Evolutionary conservation across 2,329 filamentous ascomycete genomes (phyloP), one percentile per base, ranked within the genome.

Genomic region (Basipetospora sp.): DNA sequence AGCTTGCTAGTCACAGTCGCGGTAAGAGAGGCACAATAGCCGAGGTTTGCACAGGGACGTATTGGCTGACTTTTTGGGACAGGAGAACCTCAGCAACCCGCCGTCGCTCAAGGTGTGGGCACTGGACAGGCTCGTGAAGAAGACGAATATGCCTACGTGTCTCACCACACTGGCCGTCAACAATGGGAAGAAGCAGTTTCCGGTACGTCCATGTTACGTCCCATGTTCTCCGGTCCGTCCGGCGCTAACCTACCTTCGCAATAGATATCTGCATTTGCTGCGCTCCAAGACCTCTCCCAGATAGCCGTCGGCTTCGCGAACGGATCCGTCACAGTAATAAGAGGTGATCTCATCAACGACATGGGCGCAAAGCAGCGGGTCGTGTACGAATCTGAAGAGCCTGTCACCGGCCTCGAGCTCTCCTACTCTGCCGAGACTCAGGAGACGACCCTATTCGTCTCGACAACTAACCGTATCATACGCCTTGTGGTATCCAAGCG

Each of bases 31-130:
- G n/a, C n/a, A n/a, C 16, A 10, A 14, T 11, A 5, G 26, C n/a
- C 8, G 19, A 8, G 15, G 9, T 8, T 15, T 31, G 13, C 28
- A 18, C 17, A 19, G 18, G 20, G 13, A 20, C 3, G 13, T 16
- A n/a, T 14, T 32, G 20, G 36, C 36, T 32, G 29, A 32, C 20
- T 18, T 8, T 26, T n/a, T 22, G 19, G 18, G 42, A 15, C 55
- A 80, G 59, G 90, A 98, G 58, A 87, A 96, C 50, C 64, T 94
- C 37, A 81, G 81, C 28, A 80, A 73, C 49, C 86, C 96, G 49
- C 88, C 90, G 0, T 71, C 88, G 15, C 60, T 98, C 42, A 96
- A 94, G 56, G 88, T 96, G n/a, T 98, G 90, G 90, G 88, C 85
- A 16, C 66, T 98, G 48, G 87, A 96, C 54, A 92, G 87, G 59